Evolutionary conservation across 106 monocot species (phyloP).

Genomic region (Gastrodia elata): DNA sequence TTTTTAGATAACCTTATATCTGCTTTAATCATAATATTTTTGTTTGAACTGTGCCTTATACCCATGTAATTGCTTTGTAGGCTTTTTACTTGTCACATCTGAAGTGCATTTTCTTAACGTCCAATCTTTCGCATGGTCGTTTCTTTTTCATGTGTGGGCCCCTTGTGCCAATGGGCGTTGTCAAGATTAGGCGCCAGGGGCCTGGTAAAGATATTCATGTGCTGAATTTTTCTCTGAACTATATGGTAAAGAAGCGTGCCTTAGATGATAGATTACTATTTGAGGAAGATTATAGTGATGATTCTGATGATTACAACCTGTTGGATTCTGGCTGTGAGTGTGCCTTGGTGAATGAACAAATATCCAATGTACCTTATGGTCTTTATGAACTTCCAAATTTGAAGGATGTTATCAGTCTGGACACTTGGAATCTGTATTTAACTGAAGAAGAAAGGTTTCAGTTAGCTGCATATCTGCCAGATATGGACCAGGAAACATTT

Average conservation of each 20-base stretch:
- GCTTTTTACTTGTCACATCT: slow-evolving; percentile 10
- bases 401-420: slow-evolving; percentile 66
- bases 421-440: slow-evolving; percentile 79
- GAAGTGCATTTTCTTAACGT: slow-evolving; percentile 5
- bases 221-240: slow-evolving; percentile 3
- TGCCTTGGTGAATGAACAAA: slow-evolving; percentile 41
- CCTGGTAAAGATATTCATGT: slow-evolving; percentile 11
- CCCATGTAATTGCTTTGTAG: slow-evolving; percentile 8
- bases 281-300: slow-evolving; percentile 12
- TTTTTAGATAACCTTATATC: not conserved
- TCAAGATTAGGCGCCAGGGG: slow-evolving; percentile 36
- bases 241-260: slow-evolving; percentile 10
- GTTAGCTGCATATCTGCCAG: slow-evolving; percentile 73
- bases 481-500: slow-evolving; percentile 77
- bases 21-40: not conserved
- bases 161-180: slow-evolving; percentile 56
- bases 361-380: slow-evolving; percentile 66
- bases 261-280: slow-evolving; percentile 24
- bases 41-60: slow-evolving; percentile 7
- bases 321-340: slow-evolving; percentile 54
- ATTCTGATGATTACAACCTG: slow-evolving; percentile 40
- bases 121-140: slow-evolving; percentile 20
- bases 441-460: slow-evolving; percentile 77
- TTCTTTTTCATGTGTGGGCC: slow-evolving; percentile 11
- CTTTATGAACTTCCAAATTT: slow-evolving; percentile 62